A percentile compares a stretch with the other conserved stretches of the same genome.
Evolutionary conservation across 1,139 yeast genomes (phyloP).

Genomic region (Eremothecium coryli): DNA sequence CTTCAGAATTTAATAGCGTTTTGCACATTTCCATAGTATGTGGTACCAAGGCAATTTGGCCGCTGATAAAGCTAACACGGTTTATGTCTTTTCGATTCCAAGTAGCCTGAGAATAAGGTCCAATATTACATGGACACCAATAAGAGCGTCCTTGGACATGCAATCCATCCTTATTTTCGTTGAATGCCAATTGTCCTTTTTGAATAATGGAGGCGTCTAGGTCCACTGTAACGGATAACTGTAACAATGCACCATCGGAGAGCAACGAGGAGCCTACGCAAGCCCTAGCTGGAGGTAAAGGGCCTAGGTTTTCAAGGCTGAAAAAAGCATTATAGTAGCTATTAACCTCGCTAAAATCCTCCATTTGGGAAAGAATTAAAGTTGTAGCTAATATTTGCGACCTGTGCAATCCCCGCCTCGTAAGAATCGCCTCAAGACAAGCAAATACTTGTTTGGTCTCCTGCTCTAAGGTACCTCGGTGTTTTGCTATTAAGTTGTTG

Average conservation of each 20-base stretch:
- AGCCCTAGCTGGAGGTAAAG: constrained; percentile 80
- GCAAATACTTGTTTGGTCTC: constrained; percentile 44
- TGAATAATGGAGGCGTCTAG: constrained; percentile 7
- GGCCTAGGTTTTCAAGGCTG: constrained; percentile 29
- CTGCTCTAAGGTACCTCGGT: constrained; percentile 29
- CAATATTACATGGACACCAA: constrained; percentile 98
- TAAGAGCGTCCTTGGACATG: constrained; percentile 88
- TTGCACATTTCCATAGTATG: constrained; percentile 45
- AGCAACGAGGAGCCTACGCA: constrained; percentile 61
- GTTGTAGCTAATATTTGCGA: constrained; percentile 43
- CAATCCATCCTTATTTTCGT: constrained; percentile 46
- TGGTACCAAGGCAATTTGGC: constrained; percentile 85
- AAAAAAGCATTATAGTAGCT: constrained; percentile 48
- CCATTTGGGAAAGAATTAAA: constrained; percentile 56
- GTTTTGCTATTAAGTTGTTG: constrained; percentile 40
- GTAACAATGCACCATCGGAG: constrained; percentile 32
- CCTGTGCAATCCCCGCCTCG: constrained; percentile 23
- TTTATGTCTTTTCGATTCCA: constrained; percentile 37
- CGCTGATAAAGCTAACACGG: constrained; percentile 60
- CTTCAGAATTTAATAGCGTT: constrained; percentile 16
- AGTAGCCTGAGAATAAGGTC: constrained; percentile 89
- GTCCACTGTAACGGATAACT: constrained; percentile 50
- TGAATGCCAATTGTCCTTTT: constrained; percentile 16
- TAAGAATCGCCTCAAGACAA: constrained; percentile 34
- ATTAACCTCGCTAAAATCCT: constrained; percentile 52